phyloP scores from a whole-genome alignment of 2,329 filamentous ascomycete genomes.

The Penicillium sp. region DNA sequence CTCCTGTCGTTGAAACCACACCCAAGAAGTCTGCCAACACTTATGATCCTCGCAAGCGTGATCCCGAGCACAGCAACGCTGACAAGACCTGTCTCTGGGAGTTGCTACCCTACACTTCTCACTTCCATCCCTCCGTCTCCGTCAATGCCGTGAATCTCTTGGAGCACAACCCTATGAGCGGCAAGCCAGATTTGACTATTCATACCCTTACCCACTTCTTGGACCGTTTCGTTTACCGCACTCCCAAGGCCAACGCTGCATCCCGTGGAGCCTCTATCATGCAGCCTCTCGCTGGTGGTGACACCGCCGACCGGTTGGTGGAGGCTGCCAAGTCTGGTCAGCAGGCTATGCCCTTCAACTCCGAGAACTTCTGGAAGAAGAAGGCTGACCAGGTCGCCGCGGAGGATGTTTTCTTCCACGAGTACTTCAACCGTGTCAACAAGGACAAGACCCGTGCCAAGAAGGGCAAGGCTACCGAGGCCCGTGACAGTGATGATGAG shows the following conservation, averaged over 20 bases:
- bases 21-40: conserved; percentile 32
- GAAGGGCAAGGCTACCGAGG: conserved; percentile 54
- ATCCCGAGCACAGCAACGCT: conserved; percentile 91
- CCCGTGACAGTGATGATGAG: conserved; percentile 38
- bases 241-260: conserved; percentile 68
- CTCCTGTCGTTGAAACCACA: conserved; percentile 25
- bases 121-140: conserved; percentile 91
- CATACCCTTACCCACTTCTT: conserved; percentile 94
- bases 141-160: conserved; percentile 76
- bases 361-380: conserved; percentile 86
- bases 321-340: conserved; percentile 58
- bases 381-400: conserved; percentile 82
- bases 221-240: conserved; percentile 97
- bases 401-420: conserved; percentile 97
- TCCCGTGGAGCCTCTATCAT: conserved; percentile 87
- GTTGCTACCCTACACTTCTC: conserved; percentile 69
- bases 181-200: conserved; percentile 85
- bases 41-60: conserved; percentile 88
- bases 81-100: conserved; percentile 94
- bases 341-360: conserved; percentile 70
- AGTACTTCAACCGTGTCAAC: conserved; percentile 81
- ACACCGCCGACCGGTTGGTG: conserved; percentile 61
- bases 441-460: conserved; percentile 59
- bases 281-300: conserved; percentile 77
- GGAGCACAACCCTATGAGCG: conserved; percentile 67